These are phyloP conservation scores for Candida caryicola DNA, from an alignment of 805 yeast genomes.

Conservation along the genomic window DNA sequence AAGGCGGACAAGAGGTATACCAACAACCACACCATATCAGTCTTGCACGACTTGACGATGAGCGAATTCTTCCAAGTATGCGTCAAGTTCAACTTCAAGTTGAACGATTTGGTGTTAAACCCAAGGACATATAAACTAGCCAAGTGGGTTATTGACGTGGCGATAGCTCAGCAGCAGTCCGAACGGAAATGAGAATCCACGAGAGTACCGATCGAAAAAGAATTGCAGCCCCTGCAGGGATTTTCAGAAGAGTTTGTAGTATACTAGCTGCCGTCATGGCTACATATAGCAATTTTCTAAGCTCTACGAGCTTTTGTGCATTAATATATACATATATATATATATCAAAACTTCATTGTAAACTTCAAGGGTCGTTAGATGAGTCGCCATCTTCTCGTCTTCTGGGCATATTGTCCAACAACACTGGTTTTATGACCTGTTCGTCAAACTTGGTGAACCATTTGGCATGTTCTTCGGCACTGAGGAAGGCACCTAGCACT, in stretches of 20 bases:
- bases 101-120: slow-evolving; percentile 62
- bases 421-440: slow-evolving; percentile 86
- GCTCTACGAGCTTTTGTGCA: not conserved
- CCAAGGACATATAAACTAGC: slow-evolving; percentile 66
- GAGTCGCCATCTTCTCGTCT: slow-evolving; percentile 7
- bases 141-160: slow-evolving; percentile 68
- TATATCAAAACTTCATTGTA: too few species aligned
- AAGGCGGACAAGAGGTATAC: slow-evolving; percentile 10
- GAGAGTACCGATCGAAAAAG: too few species aligned
- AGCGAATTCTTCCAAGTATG: slow-evolving; percentile 64
- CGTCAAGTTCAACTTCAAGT: slow-evolving; percentile 56
- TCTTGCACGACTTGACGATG: slow-evolving; percentile 63
- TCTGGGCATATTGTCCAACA: slow-evolving; percentile 58
- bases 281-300: too few species aligned
- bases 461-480: slow-evolving; percentile 70
- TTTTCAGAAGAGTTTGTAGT: too few species aligned
- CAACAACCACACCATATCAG: slow-evolving; percentile 43
- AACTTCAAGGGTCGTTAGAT: not conserved
- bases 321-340: too few species aligned
- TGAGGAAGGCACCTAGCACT: slow-evolving; percentile 39
- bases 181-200: too few species aligned
- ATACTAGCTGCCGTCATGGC: too few species aligned
- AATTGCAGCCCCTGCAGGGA: too few species aligned
- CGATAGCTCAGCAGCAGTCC: slow-evolving; percentile 48
- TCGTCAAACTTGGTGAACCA: slow-evolving; percentile 96